Evolutionary conservation across 2,329 filamentous ascomycete species (phyloP), one percentile per base, ranked within the genome.

Genomic region (Paraphaeosphaeria sporulosa): DNA sequence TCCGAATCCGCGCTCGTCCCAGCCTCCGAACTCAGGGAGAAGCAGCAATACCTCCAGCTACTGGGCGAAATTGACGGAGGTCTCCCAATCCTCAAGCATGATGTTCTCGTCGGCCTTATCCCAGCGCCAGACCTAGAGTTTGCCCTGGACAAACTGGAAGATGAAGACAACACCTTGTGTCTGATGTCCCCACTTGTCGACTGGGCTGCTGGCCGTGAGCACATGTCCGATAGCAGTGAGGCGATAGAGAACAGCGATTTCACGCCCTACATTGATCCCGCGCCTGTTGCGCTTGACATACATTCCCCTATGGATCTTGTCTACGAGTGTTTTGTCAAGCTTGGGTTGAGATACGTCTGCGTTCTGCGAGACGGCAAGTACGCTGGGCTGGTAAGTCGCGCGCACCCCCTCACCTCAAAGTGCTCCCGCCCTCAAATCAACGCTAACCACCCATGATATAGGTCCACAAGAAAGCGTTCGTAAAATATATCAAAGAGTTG

Each of bases 401-500:
- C 44, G 5, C 64, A 9, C 21, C 25, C 17, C 27, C 10, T n/a
- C n/a, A n/a, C n/a, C n/a, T n/a, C n/a, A n/a, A n/a, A n/a, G n/a
- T n/a, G n/a, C n/a, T n/a, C 21, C 32, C 32, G 15, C 6, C 4
- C 10, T n/a, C 21, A 15, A 21, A 13, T 13, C 49, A 13, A 21
- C 50, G 21, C 17, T 58, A 43, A 59, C 57, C 38, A 15, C 50
- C 12, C n/a, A 21, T 49, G 10, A 23, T 23, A 40, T 57, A 92
- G 89, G 87, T 90, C 53, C 95, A 99, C 79, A 98, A 98, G 83
- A 99, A 99, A 82, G 90, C 89, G 4, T 98, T 99, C 81, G 94
- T 97, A 61, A 94, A 92, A 77, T 97, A 96, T 75, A 90, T 96
- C 78, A 92, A 94, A 67, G 90, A 96, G 72, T 80, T 94, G 48